These are phyloP conservation scores for Penicillium capsulatum DNA, from an alignment of 2,329 filamentous ascomycete genomes.

Conservation along the genomic window DNA sequence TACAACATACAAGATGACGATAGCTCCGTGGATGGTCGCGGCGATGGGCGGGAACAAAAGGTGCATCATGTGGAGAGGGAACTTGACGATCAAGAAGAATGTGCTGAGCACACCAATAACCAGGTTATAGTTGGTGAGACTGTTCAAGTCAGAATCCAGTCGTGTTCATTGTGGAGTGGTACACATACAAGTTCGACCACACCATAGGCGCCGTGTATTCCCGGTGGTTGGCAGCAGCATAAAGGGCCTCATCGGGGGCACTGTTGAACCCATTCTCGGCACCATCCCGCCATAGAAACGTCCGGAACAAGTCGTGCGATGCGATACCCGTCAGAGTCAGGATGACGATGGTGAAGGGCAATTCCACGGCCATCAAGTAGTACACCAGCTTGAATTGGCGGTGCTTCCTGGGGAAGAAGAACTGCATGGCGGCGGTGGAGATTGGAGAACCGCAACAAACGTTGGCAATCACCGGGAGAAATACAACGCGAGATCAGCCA, in stretches of 20 bases:
- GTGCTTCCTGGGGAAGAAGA: slow-evolving; percentile 51
- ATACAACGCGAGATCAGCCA: slow-evolving; percentile 26
- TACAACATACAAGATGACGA: slow-evolving; percentile 53
- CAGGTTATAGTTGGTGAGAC: slow-evolving; percentile 59
- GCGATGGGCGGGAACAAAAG: slow-evolving; percentile 56
- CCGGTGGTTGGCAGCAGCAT: slow-evolving; percentile 57
- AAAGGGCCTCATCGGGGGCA: slow-evolving; percentile 53
- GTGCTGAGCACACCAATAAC: slow-evolving; percentile 58
- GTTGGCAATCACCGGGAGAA: neutral
- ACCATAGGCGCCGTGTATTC: slow-evolving; percentile 52
- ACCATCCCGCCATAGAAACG: slow-evolving; percentile 59
- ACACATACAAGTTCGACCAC: slow-evolving; percentile 60
- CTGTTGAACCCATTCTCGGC: slow-evolving; percentile 61
- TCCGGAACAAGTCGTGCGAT: slow-evolving; percentile 57
- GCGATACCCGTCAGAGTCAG: slow-evolving; percentile 60
- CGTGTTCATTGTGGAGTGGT: too few relatives aligned
- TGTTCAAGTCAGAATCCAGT: slow-evolving; percentile 33
- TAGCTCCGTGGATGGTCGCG: slow-evolving; percentile 48
- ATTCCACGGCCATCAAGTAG: slow-evolving; percentile 52
- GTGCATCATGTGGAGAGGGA: slow-evolving; percentile 53
- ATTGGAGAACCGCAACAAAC: neutral
- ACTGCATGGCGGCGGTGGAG: slow-evolving; percentile 32
- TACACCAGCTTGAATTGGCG: slow-evolving; percentile 50
- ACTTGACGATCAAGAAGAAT: slow-evolving; percentile 59
- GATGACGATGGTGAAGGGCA: slow-evolving; percentile 54